Conservation (phyloP, 805 yeast genomes). For the Hanseniaspora lindneri region DNA sequence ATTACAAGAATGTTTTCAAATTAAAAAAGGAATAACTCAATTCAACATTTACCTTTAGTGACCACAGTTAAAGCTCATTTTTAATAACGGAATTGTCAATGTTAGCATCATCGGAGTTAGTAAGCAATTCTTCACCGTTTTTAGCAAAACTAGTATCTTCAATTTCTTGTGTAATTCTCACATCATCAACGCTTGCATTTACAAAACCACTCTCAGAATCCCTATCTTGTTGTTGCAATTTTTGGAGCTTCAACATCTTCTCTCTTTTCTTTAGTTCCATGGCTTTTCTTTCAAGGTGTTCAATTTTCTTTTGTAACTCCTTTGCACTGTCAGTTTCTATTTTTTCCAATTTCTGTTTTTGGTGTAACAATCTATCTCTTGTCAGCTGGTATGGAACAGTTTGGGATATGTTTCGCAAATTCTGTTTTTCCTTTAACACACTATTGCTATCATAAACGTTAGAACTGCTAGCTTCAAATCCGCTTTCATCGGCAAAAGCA, state of each 20-base stretch:
- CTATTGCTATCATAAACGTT: neutral
- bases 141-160: neutral
- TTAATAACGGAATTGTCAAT: slow-evolving; percentile 7
- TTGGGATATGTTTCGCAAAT: slow-evolving; percentile 65
- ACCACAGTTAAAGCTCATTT: neutral
- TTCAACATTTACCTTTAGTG: too few relatives aligned
- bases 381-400: slow-evolving; percentile 75
- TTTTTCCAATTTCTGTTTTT: slow-evolving; percentile 69
- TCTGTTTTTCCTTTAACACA: slow-evolving; percentile 38
- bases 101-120: neutral
- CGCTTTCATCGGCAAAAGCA: neutral
- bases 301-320: slow-evolving; percentile 63
- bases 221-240: neutral
- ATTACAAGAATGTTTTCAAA: too few relatives aligned
- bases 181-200: too few relatives aligned
- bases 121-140: neutral
- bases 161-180: too few relatives aligned
- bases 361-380: slow-evolving; percentile 61
- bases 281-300: slow-evolving; percentile 62
- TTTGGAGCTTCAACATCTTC: slow-evolving; percentile 32
- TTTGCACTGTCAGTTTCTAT: slow-evolving; percentile 66
- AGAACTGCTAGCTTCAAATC: too few relatives aligned
- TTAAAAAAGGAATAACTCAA: too few relatives aligned
- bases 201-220: neutral
- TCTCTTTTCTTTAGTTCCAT: slow-evolving; percentile 60